Evolutionary conservation across 257 asterid species (phyloP), one percentile per base, ranked within the genome.

Genomic region (Penstemon barbatus): DNA sequence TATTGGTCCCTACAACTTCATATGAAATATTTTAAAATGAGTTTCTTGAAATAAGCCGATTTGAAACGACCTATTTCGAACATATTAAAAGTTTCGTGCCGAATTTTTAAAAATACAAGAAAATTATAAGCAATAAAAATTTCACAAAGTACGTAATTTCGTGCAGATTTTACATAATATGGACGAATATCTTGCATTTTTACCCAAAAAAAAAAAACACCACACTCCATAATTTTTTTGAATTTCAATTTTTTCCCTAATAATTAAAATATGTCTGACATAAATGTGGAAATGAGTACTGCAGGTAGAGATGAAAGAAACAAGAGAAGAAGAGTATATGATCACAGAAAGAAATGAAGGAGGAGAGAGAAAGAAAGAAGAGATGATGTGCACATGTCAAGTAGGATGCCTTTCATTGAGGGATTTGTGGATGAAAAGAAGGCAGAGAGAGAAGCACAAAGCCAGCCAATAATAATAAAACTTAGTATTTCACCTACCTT

Each of bases 341-440:
- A 25, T 25, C 63, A 61, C 69, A 68, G 71, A 56, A 49, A 63
- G 63, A 69, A 48, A 67, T 38, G 79, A 72, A 39, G 69, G 44
- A 63, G 81, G 71, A 63, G 73, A 82, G 61, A 76, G 64, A 57
- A 75, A 72, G 69, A n/a, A 66, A 71, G 40, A 43, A 71, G 66
- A 77, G 56, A 70, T 40, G 43, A 70, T 60, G 77, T 63, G 76
- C 62, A 44, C n/a, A 67, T 40, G 78, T 55, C 68, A 58, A 70
- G 82, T 79, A 13, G 88, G 96, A 37, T 84, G 97, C 64, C 67
- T 79, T 33, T 79, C 84, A 65, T 72, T 79, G 61, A 79, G 57
- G 42, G 36, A 55, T 37, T 59, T 79, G 66, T 75, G 80, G 80
- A 68, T 55, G 77, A 79, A 44, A 71, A 69, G 10, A 63, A 63